Evolutionary conservation across 805 yeast genomes (phyloP).

Genomic region (Myxozyma nipponensis): DNA sequence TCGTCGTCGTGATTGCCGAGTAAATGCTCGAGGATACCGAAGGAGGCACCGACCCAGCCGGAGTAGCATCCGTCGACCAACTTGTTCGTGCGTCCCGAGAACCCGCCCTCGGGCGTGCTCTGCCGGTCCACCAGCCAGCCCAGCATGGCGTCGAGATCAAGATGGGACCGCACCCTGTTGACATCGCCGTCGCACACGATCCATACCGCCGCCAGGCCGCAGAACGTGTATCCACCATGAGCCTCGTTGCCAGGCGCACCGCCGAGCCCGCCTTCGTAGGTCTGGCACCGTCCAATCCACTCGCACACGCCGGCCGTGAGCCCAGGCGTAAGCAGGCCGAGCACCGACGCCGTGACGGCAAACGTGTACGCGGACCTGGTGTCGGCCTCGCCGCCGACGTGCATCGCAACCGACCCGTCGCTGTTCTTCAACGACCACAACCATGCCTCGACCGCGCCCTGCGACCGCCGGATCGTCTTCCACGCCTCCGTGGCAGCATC

Average conservation of each 20-base stretch:
- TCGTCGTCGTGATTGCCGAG: conserved; percentile 32
- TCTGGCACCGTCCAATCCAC: conserved; percentile 72
- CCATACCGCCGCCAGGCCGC: conserved; percentile 69
- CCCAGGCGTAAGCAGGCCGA: conserved; percentile 60
- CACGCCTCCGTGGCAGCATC: conserved; percentile 40
- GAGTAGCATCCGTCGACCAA: conserved; percentile 95
- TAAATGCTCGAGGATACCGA: conserved; percentile 59
- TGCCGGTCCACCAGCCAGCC: conserved; percentile 73
- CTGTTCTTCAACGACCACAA: conserved; percentile 55
- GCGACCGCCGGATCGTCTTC: conserved; percentile 44
- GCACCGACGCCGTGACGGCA: conserved; percentile 62
- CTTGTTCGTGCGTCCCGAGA: conserved; percentile 86
- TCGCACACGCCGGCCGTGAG: conserved; percentile 49
- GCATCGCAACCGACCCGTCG: conserved; percentile 78
- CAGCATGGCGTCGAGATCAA: conserved; percentile 44
- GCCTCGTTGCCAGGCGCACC: conserved; percentile 84
- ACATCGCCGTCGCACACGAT: conserved; percentile 42
- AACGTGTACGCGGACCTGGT: conserved; percentile 82
- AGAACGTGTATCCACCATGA: conserved; percentile 94
- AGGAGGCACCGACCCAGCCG: conserved; percentile 88
- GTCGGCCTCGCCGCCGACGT: conserved; percentile 76
- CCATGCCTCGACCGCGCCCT: conserved; percentile 58
- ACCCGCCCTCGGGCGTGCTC: conserved; percentile 71
- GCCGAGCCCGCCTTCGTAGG: conserved; percentile 93
- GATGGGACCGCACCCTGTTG: conserved; percentile 36